Percentiles rank a stretch among this genome's conserved stretches.
Evolutionary conservation across 2,329 filamentous ascomycete genomes (phyloP).

Genomic region (Diaporthe eres): DNA sequence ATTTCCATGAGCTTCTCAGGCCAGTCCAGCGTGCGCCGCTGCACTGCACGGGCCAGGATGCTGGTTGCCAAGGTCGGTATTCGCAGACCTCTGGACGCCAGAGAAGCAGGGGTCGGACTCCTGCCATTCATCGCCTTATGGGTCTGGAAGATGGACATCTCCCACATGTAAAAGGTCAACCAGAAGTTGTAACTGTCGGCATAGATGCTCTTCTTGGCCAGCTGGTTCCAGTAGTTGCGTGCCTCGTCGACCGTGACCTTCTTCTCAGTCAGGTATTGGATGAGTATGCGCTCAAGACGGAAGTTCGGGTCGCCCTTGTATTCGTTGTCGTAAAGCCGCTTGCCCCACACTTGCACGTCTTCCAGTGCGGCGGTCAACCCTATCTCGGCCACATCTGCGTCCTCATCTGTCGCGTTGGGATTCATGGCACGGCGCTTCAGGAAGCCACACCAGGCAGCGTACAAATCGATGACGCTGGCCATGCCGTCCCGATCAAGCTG

Average conservation of each 20-base stretch:
- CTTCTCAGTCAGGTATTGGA: constrained; percentile 90
- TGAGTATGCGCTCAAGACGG: constrained; percentile 90
- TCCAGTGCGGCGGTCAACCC: constrained; percentile 89
- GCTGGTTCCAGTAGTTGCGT: constrained; percentile 80
- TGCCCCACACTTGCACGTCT: constrained; percentile 84
- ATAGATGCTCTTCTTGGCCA: constrained; percentile 74
- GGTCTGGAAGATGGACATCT: constrained; percentile 76
- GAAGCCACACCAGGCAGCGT: constrained; percentile 95
- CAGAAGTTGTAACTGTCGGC: constrained; percentile 92
- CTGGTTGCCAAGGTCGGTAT: constrained; percentile 82
- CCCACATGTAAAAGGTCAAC: constrained; percentile 93
- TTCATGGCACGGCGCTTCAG: constrained; percentile 88
- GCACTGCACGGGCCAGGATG: constrained; percentile 80
- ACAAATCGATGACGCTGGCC: constrained; percentile 90
- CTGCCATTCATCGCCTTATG: constrained; percentile 62
- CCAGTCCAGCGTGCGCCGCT: constrained; percentile 76
- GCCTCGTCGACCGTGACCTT: constrained; percentile 84
- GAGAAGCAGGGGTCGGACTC: constrained; percentile 64
- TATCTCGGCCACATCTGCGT: constrained; percentile 90
- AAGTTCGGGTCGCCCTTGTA: constrained; percentile 92
- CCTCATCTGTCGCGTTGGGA: constrained; percentile 81
- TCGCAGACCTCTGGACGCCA: constrained; percentile 56
- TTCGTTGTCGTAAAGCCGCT: constrained; percentile 78
- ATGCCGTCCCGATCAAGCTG: constrained; percentile 88
- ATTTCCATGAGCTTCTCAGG: constrained; percentile 83